Percentiles rank a stretch among this genome's conserved stretches.
phyloP scores from a whole-genome alignment of 2,329 filamentous ascomycete species.

The Neofusicoccum sp. region DNA sequence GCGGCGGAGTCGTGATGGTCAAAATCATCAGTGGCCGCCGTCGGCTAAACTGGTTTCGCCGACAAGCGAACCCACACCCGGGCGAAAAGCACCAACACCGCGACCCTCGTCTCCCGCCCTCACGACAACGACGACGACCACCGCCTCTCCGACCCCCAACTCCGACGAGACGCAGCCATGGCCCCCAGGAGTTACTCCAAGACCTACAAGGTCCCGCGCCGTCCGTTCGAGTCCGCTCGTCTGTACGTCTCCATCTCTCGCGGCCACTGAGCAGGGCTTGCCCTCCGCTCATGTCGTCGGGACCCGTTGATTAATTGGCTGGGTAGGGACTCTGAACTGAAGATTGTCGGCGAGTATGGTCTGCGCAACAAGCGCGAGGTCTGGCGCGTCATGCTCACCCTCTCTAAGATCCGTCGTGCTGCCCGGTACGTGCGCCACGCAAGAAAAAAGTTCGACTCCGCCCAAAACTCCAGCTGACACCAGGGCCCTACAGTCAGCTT shows the following conservation, averaged over 20 bases:
- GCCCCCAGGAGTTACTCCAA: slow-evolving; percentile 81
- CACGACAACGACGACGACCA: slow-evolving; percentile 35
- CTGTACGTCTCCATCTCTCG: slow-evolving; percentile 80
- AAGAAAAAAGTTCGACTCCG: not conserved
- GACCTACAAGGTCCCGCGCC: slow-evolving; percentile 98
- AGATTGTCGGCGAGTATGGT: slow-evolving; percentile 99
- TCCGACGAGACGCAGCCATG: slow-evolving; percentile 34
- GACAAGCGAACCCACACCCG: slow-evolving; percentile 17
- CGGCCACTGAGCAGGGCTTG: slow-evolving; percentile 98
- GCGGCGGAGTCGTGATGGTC: not conserved
- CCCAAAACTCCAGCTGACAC: slow-evolving; percentile 3
- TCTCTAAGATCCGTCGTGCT: slow-evolving; percentile 99
- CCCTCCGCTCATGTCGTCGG: slow-evolving; percentile 91
- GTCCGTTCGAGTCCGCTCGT: slow-evolving; percentile 99
- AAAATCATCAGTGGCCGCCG: slow-evolving; percentile 17
- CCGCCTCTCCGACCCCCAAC: slow-evolving; percentile 4
- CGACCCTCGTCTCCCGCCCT: slow-evolving; percentile 20
- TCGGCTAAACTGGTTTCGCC: slow-evolving; percentile 16
- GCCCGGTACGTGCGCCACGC: slow-evolving; percentile 75
- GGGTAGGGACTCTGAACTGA: slow-evolving; percentile 95
- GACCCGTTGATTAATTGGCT: slow-evolving; percentile 67
- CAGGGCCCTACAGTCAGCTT: slow-evolving; percentile 73
- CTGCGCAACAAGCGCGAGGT: slow-evolving; percentile 99
- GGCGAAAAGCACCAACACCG: slow-evolving; percentile 12
- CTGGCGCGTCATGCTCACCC: slow-evolving; percentile 98